Evolutionary conservation across 345 rosid genomes (phyloP).

Genomic region (Citrus medica): DNA sequence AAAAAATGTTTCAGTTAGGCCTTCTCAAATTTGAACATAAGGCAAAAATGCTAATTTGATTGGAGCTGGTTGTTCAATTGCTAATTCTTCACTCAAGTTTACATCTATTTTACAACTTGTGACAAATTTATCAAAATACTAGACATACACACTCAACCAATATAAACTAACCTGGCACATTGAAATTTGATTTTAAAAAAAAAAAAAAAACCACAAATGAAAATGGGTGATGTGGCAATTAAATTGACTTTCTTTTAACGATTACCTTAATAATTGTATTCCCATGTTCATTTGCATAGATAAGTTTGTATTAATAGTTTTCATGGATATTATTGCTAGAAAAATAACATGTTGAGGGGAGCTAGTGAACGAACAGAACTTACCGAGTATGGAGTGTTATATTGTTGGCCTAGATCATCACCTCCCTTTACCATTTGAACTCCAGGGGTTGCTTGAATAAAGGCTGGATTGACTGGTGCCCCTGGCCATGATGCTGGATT

Average conservation of each 20-base stretch:
- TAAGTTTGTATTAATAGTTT: background rate
- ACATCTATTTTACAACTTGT: no score
- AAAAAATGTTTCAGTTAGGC: background rate
- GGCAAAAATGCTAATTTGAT: background rate
- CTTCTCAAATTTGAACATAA: background rate
- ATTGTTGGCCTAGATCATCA: conserved; percentile 91
- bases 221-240: background rate
- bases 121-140: background rate
- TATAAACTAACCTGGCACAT: background rate
- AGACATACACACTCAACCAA: background rate
- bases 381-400: conserved; percentile 92
- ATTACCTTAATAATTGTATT: background rate
- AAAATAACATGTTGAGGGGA: background rate
- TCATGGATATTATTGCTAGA: background rate
- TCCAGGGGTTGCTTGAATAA: conserved; percentile 98
- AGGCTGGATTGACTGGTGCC: conserved; percentile 67
- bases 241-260: no score
- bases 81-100: background rate
- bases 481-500: conserved; percentile 98
- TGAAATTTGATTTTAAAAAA: no score
- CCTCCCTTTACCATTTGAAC: conserved; percentile 94
- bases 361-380: conserved; percentile 18
- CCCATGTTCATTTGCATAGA: background rate
- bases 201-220: no score
- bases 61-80: background rate